These are phyloP conservation scores for Tylopilus vinaceipallidus DNA, from an alignment of 768 basidiomycete species.

Conservation along the genomic window DNA sequence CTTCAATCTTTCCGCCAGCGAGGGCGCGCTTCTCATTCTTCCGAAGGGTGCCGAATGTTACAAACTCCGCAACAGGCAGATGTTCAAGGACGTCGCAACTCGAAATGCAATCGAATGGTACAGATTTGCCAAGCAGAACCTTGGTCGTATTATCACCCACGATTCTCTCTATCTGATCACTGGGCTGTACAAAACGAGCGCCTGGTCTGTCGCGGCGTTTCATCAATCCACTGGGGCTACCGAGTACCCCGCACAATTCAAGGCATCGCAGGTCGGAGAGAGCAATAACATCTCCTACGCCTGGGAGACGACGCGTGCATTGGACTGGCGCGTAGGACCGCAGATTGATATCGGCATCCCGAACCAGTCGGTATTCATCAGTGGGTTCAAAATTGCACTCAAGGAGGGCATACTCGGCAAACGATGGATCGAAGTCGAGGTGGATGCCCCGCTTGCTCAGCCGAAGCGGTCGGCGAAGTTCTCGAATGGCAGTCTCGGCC, in stretches of 20 bases:
- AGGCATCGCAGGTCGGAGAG: conserved; percentile 1
- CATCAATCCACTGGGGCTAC: background rate
- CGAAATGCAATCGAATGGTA: conserved; percentile 28
- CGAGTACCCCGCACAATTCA: conserved; percentile 15
- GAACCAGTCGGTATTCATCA: conserved; percentile 26
- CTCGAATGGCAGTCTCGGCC: background rate
- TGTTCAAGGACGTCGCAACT: conserved; percentile 21
- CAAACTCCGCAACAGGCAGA: conserved; percentile 17
- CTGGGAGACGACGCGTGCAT: conserved; percentile 13
- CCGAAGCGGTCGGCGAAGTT: background rate
- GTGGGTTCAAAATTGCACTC: conserved; percentile 21
- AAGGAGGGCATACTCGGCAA: background rate
- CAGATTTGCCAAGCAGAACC: conserved; percentile 17
- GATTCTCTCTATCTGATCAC: conserved; percentile 31
- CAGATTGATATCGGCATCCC: background rate
- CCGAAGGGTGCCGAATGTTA: conserved; percentile 27
- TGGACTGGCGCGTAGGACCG: conserved; percentile 13
- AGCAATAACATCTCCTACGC: conserved; percentile 12
- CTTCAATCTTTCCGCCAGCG: conserved; percentile 9
- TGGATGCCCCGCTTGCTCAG: background rate
- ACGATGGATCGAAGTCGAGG: conserved; percentile 1
- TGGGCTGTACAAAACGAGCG: background rate
- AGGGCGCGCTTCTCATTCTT: conserved; percentile 32
- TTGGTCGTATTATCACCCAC: conserved; percentile 14
- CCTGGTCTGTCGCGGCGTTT: conserved; percentile 31